Base-by-base conservation (phyloP, 805 yeast genomes). In the Zygosaccharomyces bisporus region DNA sequence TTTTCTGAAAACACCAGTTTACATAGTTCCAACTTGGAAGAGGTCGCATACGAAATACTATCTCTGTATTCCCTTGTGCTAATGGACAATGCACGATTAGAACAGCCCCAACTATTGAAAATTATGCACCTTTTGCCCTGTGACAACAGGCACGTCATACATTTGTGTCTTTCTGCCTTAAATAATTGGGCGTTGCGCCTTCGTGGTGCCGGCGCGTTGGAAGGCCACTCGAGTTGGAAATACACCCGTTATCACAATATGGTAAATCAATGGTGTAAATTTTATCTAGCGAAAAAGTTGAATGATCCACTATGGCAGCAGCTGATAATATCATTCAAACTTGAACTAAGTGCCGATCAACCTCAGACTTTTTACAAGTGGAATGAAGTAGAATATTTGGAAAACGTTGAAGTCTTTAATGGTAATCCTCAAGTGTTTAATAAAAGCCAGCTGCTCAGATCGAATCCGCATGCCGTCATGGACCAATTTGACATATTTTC, bases 401-500 rank as follows among this genome's bases (percentile, higher is more conserved):
- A 44, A 12, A 45, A 47, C 24, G 48, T 45, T 16, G 46, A 45
- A 31, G 45, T 41, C 43, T 44, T 41, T 29, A 46, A 44, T 17
- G 47, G 36, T 13, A 43, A 38, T 12, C 37, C 23, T 36, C 42
- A 43, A 17, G 18, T 43, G 3, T 14, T 34, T 3, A 47, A 43
- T 12, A 39, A 46, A 25, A 32, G 46, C 5, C 51, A 50, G 18
- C 43, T 57, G 21, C 25, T 56, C 5, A 54, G 51, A 37, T 45
- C 55, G 4, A 50, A 53, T 39, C 52, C 60, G 8, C 50, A 53
- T 17, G 59, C 59, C 6, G 51, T 51, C 10, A 59, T 57, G 60
- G 63, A 57, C 40, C 61, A 59, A 36, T 58, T 60, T 25, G 56
- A 57, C 41, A 51, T 57, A 43, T 58, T 57, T 43, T 45, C 53